Base-by-base conservation (phyloP, 2,329 filamentous ascomycete genomes). In the Aspergillus brasiliensis region DNA sequence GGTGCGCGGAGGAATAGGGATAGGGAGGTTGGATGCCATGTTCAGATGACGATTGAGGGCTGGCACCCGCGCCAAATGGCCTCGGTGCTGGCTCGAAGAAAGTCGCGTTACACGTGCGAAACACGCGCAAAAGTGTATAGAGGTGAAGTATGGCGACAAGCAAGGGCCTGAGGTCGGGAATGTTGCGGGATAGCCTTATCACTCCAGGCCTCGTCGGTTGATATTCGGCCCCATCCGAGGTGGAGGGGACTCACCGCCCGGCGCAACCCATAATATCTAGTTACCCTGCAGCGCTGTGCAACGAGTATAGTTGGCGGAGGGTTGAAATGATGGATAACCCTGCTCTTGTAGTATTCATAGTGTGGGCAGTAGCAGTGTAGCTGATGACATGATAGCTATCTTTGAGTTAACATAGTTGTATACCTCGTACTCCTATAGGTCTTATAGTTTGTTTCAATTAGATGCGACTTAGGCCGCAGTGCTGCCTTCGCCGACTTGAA, bases 381-480 rank as follows among this genome's bases (percentile, higher is more conserved):
- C 78, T 13, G 77, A 80, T 49, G 73, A 79, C 42, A 77, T 77
- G 3, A 75, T 86, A 0, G 88, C 88, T 28, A 85, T 97, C 57
- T 82, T 82, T 98, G 67, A 90, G 91, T 34, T 82, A 94, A 61
- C 85, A 93, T 52, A 83, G 85, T 67, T 98, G 98, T 78, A 99
- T 99, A n/a, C n/a, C n/a, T n/a, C n/a, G n/a, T n/a, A n/a, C n/a
- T n/a, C n/a, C n/a, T n/a, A n/a, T n/a, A n/a, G n/a, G n/a, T n/a
- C n/a, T n/a, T n/a, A n/a, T n/a, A n/a, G 95, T 91, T 98, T 21
- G 98, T 95, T 59, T 95, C 95, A 92, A 91, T 37, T 98, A 94
- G 94, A 95, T 99, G 90, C 85, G 91, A 72, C 92, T 96, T 74
- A 81, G 93, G 59, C 78, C 99, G 70, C 92, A 97, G 79, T 99